These are phyloP conservation scores for Bassia scoparia DNA, from an alignment of 148 eudicot genomes.

Conservation along the genomic window DNA sequence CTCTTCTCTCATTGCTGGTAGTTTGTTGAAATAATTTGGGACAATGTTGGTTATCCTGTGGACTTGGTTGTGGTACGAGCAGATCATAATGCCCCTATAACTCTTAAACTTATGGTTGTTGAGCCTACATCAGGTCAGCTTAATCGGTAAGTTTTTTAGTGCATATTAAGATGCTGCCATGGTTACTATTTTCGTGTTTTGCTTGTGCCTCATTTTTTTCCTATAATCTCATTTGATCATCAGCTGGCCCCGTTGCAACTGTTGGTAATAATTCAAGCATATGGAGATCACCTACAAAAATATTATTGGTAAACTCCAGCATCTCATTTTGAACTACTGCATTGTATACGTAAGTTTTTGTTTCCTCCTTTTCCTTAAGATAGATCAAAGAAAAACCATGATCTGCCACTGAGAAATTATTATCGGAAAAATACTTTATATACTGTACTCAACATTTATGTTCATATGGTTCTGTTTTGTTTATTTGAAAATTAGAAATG, in stretches of 20 bases:
- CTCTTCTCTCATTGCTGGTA: neutral
- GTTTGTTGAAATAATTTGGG: slow-evolving; percentile 14
- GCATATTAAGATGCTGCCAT: neutral
- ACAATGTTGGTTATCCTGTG: slow-evolving; percentile 2
- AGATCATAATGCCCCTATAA: slow-evolving; percentile 2
- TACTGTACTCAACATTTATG: no score
- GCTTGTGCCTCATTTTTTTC: neutral
- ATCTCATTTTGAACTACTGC: neutral
- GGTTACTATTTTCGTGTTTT: neutral
- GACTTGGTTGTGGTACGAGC: slow-evolving; percentile 1
- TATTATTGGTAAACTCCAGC: neutral
- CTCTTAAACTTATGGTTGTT: slow-evolving; percentile 6
- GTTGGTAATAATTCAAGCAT: neutral
- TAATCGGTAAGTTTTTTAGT: slow-evolving; percentile 10
- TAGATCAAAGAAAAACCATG: no score
- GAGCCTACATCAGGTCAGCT: neutral
- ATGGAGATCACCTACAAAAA: neutral
- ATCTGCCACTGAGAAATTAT: no score
- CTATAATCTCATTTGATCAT: neutral
- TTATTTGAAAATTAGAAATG: no score
- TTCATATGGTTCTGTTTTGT: no score
- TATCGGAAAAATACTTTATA: no score
- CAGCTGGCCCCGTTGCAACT: slow-evolving; percentile 2
- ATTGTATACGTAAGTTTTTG: no score
- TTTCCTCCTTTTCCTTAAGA: no score